These are phyloP conservation scores for Prunus padus DNA, from an alignment of 306 rosid species.

Conservation along the genomic window DNA sequence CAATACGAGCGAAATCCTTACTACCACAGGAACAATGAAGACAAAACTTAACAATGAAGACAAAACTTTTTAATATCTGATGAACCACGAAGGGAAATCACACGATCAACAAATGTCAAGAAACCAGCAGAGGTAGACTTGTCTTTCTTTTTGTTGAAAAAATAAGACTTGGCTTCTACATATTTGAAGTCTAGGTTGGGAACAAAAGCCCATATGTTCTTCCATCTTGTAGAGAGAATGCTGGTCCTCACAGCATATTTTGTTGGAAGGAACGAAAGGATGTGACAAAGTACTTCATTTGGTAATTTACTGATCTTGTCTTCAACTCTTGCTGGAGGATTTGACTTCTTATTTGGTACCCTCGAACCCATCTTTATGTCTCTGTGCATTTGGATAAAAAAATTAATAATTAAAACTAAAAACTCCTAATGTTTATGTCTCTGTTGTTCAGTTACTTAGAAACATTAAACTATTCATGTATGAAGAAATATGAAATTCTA, in stretches of 20 bases:
- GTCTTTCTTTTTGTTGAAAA: neutral
- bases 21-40: neutral
- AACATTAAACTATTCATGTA: neutral
- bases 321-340: neutral
- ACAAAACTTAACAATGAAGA: neutral
- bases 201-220: neutral
- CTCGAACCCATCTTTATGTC: neutral
- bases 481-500: neutral
- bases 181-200: neutral
- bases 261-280: neutral
- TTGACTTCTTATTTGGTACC: neutral
- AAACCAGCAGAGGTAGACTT: neutral
- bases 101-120: neutral
- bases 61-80: neutral
- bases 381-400: neutral
- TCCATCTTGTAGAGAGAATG: neutral
- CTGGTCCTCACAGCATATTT: neutral
- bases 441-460: too few species aligned
- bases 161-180: neutral
- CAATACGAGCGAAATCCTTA: neutral
- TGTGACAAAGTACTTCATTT: neutral
- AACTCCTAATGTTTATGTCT: too few species aligned
- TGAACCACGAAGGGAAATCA: neutral
- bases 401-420: neutral
- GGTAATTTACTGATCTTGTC: neutral